Evolutionary conservation across 2,329 filamentous ascomycete species (phyloP), one percentile per base, ranked within the genome.

Genomic region (Anthostomella pinea): DNA sequence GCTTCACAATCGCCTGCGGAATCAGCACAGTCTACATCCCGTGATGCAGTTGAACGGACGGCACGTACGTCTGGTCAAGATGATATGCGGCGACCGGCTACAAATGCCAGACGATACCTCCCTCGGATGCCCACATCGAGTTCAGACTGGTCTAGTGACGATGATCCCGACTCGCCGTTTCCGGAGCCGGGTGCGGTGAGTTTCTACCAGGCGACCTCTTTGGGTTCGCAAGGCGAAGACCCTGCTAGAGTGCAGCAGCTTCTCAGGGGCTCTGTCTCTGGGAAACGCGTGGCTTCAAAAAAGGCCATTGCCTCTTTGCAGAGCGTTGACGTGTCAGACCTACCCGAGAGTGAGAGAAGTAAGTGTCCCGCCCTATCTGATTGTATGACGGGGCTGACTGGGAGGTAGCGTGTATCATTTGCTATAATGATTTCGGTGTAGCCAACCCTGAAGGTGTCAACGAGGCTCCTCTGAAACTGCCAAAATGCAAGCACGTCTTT

Each of bases 401-500:
- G n/a, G n/a, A n/a, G n/a, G 6, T 45, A 83, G 78, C 60, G 10
- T 83, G 79, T 52, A 69, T 76, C 14, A 83, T 83, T 40, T 83
- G 79, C 59, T 82, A 82, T 52, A 81, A 80, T 45, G 75, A 80
- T 7, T 81, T 73, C 48, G 76, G 75, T 21, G 63, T 70, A 10
- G 56, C 63, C 39, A 77, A 71, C 18, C 77, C 78, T 0, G 79
- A 83, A 45, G 78, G 77, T 2, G 58, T 75, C 14, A 68, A 64
- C 29, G 79, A 83, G 52, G 64, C 59, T 3, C 75, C 79, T 1
- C 56, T 82, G 11, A 73, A 75, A 14, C 58, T 83, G 13, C 79
- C 79, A 3, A 73, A 69, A 46, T 83, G 79, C 64, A 77, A 75
- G 46, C 79, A 83, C 48, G 57, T 83, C 6, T 83, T 83, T 54